phyloP scores from a whole-genome alignment of 768 basidiomycete species.

The Pisolithus albus region DNA sequence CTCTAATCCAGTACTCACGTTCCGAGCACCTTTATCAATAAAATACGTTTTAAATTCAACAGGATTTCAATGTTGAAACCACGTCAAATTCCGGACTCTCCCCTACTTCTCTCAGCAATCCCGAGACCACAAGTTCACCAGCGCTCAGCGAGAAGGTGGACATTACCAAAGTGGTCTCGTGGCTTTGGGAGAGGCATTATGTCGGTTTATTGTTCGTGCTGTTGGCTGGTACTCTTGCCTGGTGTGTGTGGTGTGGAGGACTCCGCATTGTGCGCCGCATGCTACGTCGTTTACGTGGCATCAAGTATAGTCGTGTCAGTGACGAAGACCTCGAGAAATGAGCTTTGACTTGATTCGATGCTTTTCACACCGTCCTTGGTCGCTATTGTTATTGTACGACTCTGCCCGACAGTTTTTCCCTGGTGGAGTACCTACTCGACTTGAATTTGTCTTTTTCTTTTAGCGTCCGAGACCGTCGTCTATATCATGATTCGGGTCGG shows the following conservation, averaged over 20 bases:
- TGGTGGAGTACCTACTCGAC: too few relatives aligned
- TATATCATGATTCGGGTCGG: too few relatives aligned
- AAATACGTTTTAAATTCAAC: constrained; percentile 43
- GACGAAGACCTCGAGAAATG: constrained; percentile 49
- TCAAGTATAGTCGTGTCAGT: constrained; percentile 40
- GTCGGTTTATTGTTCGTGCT: constrained; percentile 29
- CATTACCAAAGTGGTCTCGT: constrained; percentile 1
- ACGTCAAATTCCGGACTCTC: constrained; percentile 1
- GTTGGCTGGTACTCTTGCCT: constrained; percentile 37
- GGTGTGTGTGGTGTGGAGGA: constrained; percentile 50
- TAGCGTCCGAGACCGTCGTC: too few relatives aligned
- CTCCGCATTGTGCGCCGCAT: constrained; percentile 31
- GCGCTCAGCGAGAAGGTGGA: constrained; percentile 8
- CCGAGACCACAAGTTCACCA: too few relatives aligned
- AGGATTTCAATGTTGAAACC: constrained; percentile 32
- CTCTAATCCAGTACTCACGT: constrained; percentile 54
- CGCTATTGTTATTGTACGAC: too few relatives aligned
- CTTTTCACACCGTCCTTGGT: too few relatives aligned
- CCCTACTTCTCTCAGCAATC: constrained; percentile 7
- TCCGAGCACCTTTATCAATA: constrained; percentile 44
- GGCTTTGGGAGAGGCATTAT: constrained; percentile 12
- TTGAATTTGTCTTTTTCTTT: too few relatives aligned
- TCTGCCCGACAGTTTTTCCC: too few relatives aligned
- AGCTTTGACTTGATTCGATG: constrained; percentile 9
- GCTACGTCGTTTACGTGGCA: constrained; percentile 29